Evolutionary conservation across 805 yeast genomes (phyloP).

Genomic region (Suhomyces faveliae): DNA sequence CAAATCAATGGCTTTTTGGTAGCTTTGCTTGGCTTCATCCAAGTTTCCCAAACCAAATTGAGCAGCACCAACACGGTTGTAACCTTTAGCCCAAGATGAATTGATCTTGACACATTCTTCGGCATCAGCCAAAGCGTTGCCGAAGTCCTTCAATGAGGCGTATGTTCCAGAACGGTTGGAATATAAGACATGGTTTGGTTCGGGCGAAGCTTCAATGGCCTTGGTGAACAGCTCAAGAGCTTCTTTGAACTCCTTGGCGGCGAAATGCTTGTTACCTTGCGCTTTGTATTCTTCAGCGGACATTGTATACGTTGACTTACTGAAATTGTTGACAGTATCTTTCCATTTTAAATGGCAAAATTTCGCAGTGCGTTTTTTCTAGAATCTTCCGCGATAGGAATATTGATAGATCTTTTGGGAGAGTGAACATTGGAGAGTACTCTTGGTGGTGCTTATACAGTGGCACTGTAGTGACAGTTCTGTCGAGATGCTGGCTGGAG

Average conservation of each 20-base stretch:
- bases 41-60: constrained; percentile 79
- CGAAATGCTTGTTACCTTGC: constrained; percentile 90
- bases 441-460: no score
- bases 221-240: constrained; percentile 81
- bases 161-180: constrained; percentile 93
- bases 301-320: constrained; percentile 23
- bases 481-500: no score
- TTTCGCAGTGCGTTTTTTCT: constrained; percentile 2
- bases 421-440: no score
- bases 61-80: constrained; percentile 92
- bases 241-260: constrained; percentile 75
- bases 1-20: constrained; percentile 74
- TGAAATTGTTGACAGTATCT: background rate
- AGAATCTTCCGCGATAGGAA: constrained; percentile 4
- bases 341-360: background rate
- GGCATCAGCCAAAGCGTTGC: constrained; percentile 81
- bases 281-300: constrained; percentile 80
- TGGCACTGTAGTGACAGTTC: no score
- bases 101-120: constrained; percentile 76
- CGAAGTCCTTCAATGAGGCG: constrained; percentile 74
- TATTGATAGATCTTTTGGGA: no score
- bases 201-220: constrained; percentile 79
- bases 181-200: constrained; percentile 88
- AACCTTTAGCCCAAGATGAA: constrained; percentile 93
- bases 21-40: constrained; percentile 69